Percentiles rank a stretch among this genome's conserved stretches.
phyloP scores from a whole-genome alignment of 495 filamentous ascomycete species.

The Beverwykella pulmonaria region DNA sequence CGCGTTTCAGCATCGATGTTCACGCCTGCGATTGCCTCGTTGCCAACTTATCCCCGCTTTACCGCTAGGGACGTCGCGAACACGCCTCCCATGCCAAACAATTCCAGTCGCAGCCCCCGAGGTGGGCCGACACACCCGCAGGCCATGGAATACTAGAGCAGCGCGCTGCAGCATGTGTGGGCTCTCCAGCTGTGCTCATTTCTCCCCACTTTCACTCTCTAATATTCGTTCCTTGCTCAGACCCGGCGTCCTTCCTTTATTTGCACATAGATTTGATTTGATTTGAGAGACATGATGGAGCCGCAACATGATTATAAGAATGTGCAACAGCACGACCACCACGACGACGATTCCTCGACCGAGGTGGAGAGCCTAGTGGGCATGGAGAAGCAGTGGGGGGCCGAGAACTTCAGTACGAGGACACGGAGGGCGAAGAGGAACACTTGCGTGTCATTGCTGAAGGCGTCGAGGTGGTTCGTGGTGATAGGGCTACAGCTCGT shows the following conservation, averaged over 20 bases:
- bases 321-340: slow-evolving; percentile 1
- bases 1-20: neutral
- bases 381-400: slow-evolving; percentile 14
- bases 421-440: slow-evolving; percentile 20
- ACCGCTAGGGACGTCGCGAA: neutral
- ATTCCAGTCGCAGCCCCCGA: slow-evolving; percentile 7
- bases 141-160: slow-evolving; percentile 1
- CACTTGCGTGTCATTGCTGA: slow-evolving; percentile 15
- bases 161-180: neutral
- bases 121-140: neutral
- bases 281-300: slow-evolving; percentile 15
- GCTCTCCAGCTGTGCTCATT: slow-evolving; percentile 24
- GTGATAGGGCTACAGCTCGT: slow-evolving; percentile 24
- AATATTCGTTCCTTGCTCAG: slow-evolving; percentile 4
- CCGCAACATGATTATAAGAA: slow-evolving; percentile 27
- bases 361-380: slow-evolving; percentile 26
- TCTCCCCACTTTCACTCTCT: neutral
- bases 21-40: slow-evolving; percentile 2
- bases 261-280: too few relatives aligned
- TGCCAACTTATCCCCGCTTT: neutral
- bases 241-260: slow-evolving; percentile 7
- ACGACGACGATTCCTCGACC: slow-evolving; percentile 30
- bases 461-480: slow-evolving; percentile 24
- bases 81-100: slow-evolving; percentile 6
- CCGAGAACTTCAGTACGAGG: slow-evolving; percentile 8